Evolutionary conservation across 441 rosid genomes (phyloP).

Genomic region (Pelargonium citronellum): DNA sequence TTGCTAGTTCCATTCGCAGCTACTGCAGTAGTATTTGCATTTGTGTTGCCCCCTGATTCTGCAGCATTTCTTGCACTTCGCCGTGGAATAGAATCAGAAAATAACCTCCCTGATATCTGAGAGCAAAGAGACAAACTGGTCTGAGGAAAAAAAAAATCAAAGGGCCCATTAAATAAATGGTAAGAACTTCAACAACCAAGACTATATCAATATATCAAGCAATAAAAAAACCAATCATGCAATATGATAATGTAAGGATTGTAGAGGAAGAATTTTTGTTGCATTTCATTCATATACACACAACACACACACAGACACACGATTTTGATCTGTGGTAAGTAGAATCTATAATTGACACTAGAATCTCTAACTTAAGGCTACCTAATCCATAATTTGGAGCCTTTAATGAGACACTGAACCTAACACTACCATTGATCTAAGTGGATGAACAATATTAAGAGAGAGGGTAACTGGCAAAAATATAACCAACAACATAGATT

Average conservation of each 20-base stretch:
- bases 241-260: background rate
- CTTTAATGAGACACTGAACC: no score
- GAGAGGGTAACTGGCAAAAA: no score
- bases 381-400: no score
- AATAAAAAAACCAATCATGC: background rate
- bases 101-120: slow-evolving; percentile 36
- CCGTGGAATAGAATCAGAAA: slow-evolving; percentile 39
- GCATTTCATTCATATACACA: background rate
- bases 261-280: background rate
- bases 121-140: background rate
- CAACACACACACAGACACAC: background rate
- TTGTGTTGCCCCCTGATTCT: slow-evolving; percentile 27
- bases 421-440: no score
- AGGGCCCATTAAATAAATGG: background rate
- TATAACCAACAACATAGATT: no score
- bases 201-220: background rate
- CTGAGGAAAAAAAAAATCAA: background rate
- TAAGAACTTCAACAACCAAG: background rate
- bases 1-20: slow-evolving; percentile 29
- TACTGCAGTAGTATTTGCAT: slow-evolving; percentile 28
- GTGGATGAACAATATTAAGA: no score
- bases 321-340: no score
- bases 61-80: slow-evolving; percentile 53
- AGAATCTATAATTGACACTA: no score
- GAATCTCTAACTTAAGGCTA: no score